Evolutionary conservation across 352 stramenopile genomes (phyloP), one percentile per base, ranked within the genome.

Genomic region (Globisporangium recalcitrans): DNA sequence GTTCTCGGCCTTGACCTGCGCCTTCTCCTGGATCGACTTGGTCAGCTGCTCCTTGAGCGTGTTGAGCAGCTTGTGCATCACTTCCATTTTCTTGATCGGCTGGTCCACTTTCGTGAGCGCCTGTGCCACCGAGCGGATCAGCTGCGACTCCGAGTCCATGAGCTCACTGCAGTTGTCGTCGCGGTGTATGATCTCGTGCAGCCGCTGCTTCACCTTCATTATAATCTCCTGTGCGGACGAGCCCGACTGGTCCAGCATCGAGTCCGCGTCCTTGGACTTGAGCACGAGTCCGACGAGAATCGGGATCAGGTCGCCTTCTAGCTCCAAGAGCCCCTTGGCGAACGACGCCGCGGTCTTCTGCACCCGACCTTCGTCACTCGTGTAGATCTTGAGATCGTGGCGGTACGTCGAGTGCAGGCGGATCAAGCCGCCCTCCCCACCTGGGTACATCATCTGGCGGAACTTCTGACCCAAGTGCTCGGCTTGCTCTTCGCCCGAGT

Each of bases 361-460:
- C 10, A 99, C 97, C 24, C 98, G 83, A 3, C 98, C 98, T 87
- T 99, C 98, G 69, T 99, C 97, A 53, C 86, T 98, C 4, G 97
- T 99, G 74, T 99, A 99, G 59, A 99, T 99, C 74, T 99, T 99
- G 13, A 99, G 75, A 71, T 99, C 97, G 80, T 99, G 98, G 3
- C 98, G 91, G 69, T 98, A 99, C 1, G 97, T 99, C 48, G 97
- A 99, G 81, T 99, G 98, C 38, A 99, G 77, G 32, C 97, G 91
- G 51, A 99, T 94, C 49, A 99, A 91, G 2, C 97, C 97, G 16
- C 96, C 96, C 52, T 95, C 89, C n/a, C 91, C 88, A 46, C 88
- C 88, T 0, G 89, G 90, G 56, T 97, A 97, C 80, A 97, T 90
- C 70, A 89, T 91, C 24, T 90, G 78, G 3, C 90, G 80, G 58